phyloP scores from a whole-genome alignment of 306 rosid genomes.

The Begonia masoniana region DNA sequence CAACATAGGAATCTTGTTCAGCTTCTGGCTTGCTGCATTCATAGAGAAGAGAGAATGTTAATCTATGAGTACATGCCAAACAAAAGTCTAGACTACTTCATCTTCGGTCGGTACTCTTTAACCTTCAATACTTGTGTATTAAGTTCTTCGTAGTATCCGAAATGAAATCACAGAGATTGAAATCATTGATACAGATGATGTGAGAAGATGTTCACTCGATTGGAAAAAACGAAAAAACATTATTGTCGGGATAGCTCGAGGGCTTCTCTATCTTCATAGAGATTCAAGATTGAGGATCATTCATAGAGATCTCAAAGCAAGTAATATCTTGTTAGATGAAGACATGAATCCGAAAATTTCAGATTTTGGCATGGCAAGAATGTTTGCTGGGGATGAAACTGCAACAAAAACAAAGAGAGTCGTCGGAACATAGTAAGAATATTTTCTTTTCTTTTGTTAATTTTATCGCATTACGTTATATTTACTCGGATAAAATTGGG shows the following conservation, averaged over 20 bases:
- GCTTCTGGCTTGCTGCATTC: slow-evolving; percentile 28
- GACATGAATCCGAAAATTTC: slow-evolving; percentile 32
- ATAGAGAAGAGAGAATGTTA: slow-evolving; percentile 31
- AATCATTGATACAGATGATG: slow-evolving; percentile 18
- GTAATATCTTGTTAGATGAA: slow-evolving; percentile 22
- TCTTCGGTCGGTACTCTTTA: slow-evolving; percentile 20
- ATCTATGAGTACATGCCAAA: slow-evolving; percentile 40
- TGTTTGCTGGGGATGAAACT: slow-evolving; percentile 19
- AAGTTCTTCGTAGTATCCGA: too few species aligned
- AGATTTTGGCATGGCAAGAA: slow-evolving; percentile 33
- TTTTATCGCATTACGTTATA: neutral
- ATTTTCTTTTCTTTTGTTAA: neutral
- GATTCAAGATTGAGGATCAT: slow-evolving; percentile 50
- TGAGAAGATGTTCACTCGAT: slow-evolving; percentile 17
- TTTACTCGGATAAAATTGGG: too few species aligned
- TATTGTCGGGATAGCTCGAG: slow-evolving; percentile 40
- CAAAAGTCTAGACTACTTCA: slow-evolving; percentile 24
- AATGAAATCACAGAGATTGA: too few species aligned
- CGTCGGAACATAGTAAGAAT: slow-evolving; percentile 31
- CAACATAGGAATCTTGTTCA: slow-evolving; percentile 42
- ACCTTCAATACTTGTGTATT: neutral
- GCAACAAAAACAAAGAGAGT: slow-evolving; percentile 23
- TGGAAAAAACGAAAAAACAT: slow-evolving; percentile 37
- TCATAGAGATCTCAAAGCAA: slow-evolving; percentile 44
- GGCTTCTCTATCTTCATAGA: slow-evolving; percentile 44